These are phyloP conservation scores for Acanthamoeba castellanii DNA, from an alignment of 208 protist species.

Conservation along the genomic window DNA sequence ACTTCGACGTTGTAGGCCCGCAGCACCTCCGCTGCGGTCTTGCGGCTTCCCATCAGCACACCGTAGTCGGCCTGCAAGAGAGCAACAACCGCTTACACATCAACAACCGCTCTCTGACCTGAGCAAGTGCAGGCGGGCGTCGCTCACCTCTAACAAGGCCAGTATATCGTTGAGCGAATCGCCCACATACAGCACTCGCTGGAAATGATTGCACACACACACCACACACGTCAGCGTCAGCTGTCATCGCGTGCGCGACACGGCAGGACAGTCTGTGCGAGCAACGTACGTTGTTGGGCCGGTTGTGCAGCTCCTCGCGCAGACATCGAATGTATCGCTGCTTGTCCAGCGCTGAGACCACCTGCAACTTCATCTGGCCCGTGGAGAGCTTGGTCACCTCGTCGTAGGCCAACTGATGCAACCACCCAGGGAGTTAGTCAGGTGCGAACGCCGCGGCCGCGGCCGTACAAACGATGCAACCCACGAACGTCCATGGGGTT, in stretches of 20 bases:
- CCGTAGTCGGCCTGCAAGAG: slow-evolving; percentile 1
- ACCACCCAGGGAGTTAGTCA: not conserved
- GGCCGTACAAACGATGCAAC: not conserved
- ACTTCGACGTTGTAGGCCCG: not conserved
- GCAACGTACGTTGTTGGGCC: not conserved
- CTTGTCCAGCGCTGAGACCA: slow-evolving; percentile 7
- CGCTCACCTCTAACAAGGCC: not conserved
- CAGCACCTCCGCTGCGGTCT: not conserved
- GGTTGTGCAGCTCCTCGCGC: not conserved
- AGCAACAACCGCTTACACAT: too few relatives aligned
- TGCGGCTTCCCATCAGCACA: not conserved
- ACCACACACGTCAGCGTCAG: not conserved
- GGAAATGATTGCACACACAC: not conserved
- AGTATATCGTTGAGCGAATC: not conserved
- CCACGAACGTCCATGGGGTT: not conserved
- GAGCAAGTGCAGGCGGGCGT: not conserved
- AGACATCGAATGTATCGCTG: not conserved
- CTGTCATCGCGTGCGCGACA: not conserved
- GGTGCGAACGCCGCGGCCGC: not conserved
- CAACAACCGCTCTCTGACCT: not conserved
- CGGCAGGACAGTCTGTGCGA: too few relatives aligned
- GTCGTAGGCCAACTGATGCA: not conserved
- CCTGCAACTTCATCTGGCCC: slow-evolving; percentile 13
- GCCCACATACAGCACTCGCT: slow-evolving; percentile 15
- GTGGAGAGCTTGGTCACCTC: not conserved